phyloP scores from a whole-genome alignment of 2,329 filamentous ascomycete genomes.

The Rutstroemia sp. region DNA sequence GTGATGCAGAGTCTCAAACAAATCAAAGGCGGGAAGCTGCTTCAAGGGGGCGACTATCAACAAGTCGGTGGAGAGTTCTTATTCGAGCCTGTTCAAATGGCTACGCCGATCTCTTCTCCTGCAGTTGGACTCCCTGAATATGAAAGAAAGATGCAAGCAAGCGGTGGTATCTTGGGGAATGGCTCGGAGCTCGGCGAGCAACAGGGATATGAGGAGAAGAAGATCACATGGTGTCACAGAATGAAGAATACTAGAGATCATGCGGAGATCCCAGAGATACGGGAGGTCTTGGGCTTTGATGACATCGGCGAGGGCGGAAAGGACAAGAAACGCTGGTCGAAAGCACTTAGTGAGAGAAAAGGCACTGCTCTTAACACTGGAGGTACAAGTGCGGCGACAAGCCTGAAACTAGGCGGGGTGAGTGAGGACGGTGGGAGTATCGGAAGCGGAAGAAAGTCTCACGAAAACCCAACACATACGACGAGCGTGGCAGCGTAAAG shows the following conservation, averaged over 20 bases:
- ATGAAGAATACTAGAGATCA: constrained; percentile 78
- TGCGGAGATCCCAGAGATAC: constrained; percentile 60
- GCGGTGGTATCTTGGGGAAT: constrained; percentile 8
- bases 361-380: constrained; percentile 40
- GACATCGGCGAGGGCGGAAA: constrained; percentile 33
- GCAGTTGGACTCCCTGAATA: not conserved
- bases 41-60: constrained; percentile 43
- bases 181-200: constrained; percentile 11
- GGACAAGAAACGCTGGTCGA: constrained; percentile 39
- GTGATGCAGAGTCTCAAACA: constrained; percentile 39
- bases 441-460: not conserved
- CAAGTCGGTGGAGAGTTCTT: constrained; percentile 41
- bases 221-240: constrained; percentile 70
- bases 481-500: not conserved
- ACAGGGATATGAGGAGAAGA: constrained; percentile 42
- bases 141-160: constrained; percentile 10
- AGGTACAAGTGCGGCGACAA: not conserved
- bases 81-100: constrained; percentile 27
- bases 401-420: constrained; percentile 2
- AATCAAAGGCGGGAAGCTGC: constrained; percentile 31
- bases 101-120: constrained; percentile 17
- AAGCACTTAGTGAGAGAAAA: constrained; percentile 41
- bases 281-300: constrained; percentile 53
- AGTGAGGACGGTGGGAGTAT: constrained; percentile 7
- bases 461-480: not conserved